Evolutionary conservation across 306 rosid species (phyloP), one percentile per base, ranked within the genome.

Genomic region (Cucurbita argyrosperma): DNA sequence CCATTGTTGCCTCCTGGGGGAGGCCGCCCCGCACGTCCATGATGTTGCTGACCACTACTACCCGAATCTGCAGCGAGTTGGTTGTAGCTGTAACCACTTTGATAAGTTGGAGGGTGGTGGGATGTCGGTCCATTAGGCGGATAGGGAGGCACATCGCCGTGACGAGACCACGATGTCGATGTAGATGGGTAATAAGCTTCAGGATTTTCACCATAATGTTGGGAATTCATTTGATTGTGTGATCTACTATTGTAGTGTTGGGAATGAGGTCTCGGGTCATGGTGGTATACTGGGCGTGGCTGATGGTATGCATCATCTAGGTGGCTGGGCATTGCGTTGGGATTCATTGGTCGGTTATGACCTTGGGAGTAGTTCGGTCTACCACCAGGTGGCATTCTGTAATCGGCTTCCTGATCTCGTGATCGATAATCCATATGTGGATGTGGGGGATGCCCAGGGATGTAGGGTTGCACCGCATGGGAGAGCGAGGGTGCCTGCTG

Each of bases 201-300:
- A 30, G 59, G 74, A 30, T 69, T 79, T 54, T 81, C 78, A 76
- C 84, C 82, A 16, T 58, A 52, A 61, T 61, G 77, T 55, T 80
- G 87, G 66, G 26, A 40, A 61, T 19, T 74, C 57, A 69, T 18
- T 26, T 39, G 72, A 67, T 71, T 61, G 75, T 82, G 79, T 78
- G 90, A 79, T 79, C 82, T 83, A 70, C 77, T 83, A 70, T 63
- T 63, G 15, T 81, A 72, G 10, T 68, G 54, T 68, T 58, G 80
- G 74, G 77, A 74, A 75, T 88, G 65, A 72, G 18, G 11, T 72
- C 76, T 16, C 10, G 11, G 10, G 50, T 72, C 47, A 6, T 12
- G 62, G 5, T 50, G 79, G 79, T 8, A 56, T 75, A 23, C 47
- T 61, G 46, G 13, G 3, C 4, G 68, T 74, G 79, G 88, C 53